Conservation (phyloP, 768 basidiomycete genomes). For the Rhizopogon salebrosus region DNA sequence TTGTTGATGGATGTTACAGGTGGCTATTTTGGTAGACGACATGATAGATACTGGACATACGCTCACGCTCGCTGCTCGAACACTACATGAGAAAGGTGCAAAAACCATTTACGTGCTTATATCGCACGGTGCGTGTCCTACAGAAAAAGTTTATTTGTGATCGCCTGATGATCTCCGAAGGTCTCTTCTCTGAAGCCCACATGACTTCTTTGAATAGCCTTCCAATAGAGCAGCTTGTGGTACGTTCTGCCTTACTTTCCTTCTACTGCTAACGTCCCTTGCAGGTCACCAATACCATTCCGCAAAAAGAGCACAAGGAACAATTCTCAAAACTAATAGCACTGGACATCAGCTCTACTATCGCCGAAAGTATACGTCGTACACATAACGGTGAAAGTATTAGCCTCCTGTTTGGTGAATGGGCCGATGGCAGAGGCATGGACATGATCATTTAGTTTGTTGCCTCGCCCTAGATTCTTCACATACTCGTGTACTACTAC, state of each 20-base stretch:
- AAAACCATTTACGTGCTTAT: constrained; percentile 82
- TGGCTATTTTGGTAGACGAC: constrained; percentile 95
- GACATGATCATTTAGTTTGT: constrained; percentile 21
- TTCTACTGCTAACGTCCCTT: neutral
- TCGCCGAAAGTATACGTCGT: constrained; percentile 93
- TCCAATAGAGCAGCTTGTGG: constrained; percentile 83
- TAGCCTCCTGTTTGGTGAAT: constrained; percentile 81
- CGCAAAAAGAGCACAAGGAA: constrained; percentile 65
- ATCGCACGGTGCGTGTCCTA: constrained; percentile 69
- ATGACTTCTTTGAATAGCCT: constrained; percentile 63
- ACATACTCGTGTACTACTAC: neutral
- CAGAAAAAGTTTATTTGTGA: constrained; percentile 2
- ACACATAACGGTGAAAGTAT: constrained; percentile 95
- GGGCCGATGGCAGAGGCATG: constrained; percentile 45
- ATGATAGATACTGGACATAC: constrained; percentile 97
- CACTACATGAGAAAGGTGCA: constrained; percentile 88
- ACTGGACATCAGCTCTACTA: constrained; percentile 86
- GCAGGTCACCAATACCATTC: constrained; percentile 93
- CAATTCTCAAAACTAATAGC: constrained; percentile 74
- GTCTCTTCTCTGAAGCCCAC: constrained; percentile 74
- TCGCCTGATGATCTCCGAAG: constrained; percentile 31
- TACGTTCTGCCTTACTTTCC: constrained; percentile 29
- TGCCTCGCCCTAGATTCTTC: neutral
- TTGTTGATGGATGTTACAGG: constrained; percentile 33
- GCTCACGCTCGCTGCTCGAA: constrained; percentile 76